Percentiles rank a stretch among this genome's conserved stretches.
Evolutionary conservation across 1,284 basidiomycete genomes (phyloP).

Genomic region (Leccinum brunneo-olivaceum): DNA sequence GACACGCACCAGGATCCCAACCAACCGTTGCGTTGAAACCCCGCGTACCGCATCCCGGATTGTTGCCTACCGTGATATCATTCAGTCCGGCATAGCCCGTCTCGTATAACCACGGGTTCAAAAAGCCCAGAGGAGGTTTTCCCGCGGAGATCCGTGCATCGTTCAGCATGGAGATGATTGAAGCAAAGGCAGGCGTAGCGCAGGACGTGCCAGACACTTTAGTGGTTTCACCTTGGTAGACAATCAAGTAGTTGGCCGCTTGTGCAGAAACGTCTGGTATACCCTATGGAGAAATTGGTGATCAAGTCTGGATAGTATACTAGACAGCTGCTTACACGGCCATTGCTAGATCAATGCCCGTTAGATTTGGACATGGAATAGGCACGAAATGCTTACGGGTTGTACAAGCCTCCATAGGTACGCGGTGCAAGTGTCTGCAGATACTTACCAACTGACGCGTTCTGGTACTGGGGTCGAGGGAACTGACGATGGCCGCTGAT

Average conservation of each 20-base stretch:
- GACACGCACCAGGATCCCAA: slow-evolving; percentile 40
- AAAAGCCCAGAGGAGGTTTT: slow-evolving; percentile 45
- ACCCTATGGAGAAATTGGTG: slow-evolving; percentile 27
- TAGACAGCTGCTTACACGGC: slow-evolving; percentile 29
- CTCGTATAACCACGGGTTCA: slow-evolving; percentile 54
- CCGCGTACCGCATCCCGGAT: slow-evolving; percentile 50
- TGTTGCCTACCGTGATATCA: slow-evolving; percentile 48
- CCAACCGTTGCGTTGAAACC: slow-evolving; percentile 42
- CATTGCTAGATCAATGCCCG: slow-evolving; percentile 15
- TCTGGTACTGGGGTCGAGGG: slow-evolving; percentile 18
- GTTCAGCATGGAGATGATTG: slow-evolving; percentile 53
- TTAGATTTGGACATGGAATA: slow-evolving; percentile 1
- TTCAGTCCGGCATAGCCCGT: slow-evolving; percentile 35
- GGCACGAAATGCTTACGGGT: slow-evolving; percentile 34
- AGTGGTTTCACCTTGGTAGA: slow-evolving; percentile 7
- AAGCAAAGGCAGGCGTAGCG: slow-evolving; percentile 15
- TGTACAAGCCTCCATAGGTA: slow-evolving; percentile 52
- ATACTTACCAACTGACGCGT: slow-evolving; percentile 25
- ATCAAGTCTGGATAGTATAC: not conserved
- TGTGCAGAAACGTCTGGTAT: slow-evolving; percentile 62
- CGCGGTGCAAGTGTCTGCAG: slow-evolving; percentile 39
- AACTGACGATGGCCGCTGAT: slow-evolving; percentile 13
- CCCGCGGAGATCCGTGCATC: slow-evolving; percentile 45
- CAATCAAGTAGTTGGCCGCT: slow-evolving; percentile 7
- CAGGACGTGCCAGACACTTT: slow-evolving; percentile 47